Conservation (phyloP, 2,329 filamentous ascomycete genomes). For the Proliferodiscus dingleyae region DNA sequence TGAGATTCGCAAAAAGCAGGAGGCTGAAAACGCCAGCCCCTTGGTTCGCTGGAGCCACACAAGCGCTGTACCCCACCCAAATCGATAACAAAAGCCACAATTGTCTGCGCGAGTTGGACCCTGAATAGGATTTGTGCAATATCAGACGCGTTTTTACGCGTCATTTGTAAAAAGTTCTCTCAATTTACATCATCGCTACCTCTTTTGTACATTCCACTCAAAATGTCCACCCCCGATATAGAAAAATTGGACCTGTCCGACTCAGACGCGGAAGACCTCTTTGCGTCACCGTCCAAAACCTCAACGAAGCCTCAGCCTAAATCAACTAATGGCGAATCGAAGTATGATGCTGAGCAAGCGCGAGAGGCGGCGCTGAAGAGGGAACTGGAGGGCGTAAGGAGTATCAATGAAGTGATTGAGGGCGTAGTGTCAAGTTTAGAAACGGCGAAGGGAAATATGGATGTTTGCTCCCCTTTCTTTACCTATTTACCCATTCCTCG, state of each 20-base stretch:
- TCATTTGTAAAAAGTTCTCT: constrained; percentile 6
- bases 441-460: constrained; percentile 72
- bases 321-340: constrained; percentile 38
- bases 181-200: background rate
- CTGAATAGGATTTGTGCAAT: no score
- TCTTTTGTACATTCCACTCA: constrained; percentile 6
- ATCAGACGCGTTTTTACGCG: constrained; percentile 17
- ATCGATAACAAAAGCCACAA: constrained; percentile 1
- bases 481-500: background rate
- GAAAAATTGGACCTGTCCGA: constrained; percentile 49
- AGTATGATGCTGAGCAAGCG: constrained; percentile 59
- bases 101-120: background rate
- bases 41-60: background rate
- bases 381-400: constrained; percentile 77
- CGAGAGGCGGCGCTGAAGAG: constrained; percentile 70
- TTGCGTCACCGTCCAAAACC: constrained; percentile 49
- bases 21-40: constrained; percentile 17
- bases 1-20: constrained; percentile 4
- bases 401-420: constrained; percentile 85
- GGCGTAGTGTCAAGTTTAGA: constrained; percentile 67
- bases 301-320: constrained; percentile 22
- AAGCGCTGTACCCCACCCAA: background rate
- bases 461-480: constrained; percentile 42
- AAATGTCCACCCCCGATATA: constrained; percentile 41
- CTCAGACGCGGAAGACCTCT: constrained; percentile 51